These are phyloP conservation scores for Dactylonectria estremocensis DNA, from an alignment of 2,329 filamentous ascomycete species.

Conservation along the genomic window DNA sequence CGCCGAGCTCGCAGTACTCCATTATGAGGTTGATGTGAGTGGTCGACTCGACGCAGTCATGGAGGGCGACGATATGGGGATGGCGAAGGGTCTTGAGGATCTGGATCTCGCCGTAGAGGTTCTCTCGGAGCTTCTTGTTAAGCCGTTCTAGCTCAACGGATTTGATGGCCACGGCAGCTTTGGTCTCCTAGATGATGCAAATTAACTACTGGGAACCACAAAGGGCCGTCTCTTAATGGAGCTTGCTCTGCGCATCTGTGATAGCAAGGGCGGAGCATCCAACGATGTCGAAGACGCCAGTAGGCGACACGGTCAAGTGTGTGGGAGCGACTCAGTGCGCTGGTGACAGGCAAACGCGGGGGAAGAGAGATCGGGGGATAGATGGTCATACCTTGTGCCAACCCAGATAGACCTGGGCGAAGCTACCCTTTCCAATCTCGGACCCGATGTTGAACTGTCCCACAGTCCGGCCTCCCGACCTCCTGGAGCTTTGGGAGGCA, in stretches of 20 bases:
- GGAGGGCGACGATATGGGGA: conserved; percentile 95
- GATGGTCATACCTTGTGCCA: conserved; percentile 77
- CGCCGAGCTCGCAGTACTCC: conserved; percentile 98
- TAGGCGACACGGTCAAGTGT: conserved; percentile 25
- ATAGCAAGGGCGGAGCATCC: conserved; percentile 1
- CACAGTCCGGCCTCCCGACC: conserved; percentile 60
- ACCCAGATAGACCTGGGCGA: conserved; percentile 94
- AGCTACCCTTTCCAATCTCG: conserved; percentile 97
- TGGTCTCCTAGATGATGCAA: conserved; percentile 73
- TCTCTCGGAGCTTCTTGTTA: conserved; percentile 96
- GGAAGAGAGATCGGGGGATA: conserved; percentile 14
- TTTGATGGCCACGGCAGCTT: conserved; percentile 93
- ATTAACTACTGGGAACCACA: conserved; percentile 27
- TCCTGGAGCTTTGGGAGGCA: conserved; percentile 54
- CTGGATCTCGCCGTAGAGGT: conserved; percentile 94
- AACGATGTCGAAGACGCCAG: conserved; percentile 10
- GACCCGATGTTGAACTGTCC: conserved; percentile 87
- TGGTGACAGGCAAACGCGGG: conserved; percentile 28
- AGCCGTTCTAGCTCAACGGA: conserved; percentile 92
- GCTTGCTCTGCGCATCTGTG: conserved; percentile 12
- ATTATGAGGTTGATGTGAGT: conserved; percentile 96
- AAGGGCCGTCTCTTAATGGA: background rate
- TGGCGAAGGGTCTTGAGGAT: conserved; percentile 95
- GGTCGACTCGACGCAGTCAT: conserved; percentile 90
- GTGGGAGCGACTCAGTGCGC: conserved; percentile 26